These are phyloP conservation scores for Nicotiana noctiflora DNA, from an alignment of 257 asterid genomes.

Conservation along the genomic window DNA sequence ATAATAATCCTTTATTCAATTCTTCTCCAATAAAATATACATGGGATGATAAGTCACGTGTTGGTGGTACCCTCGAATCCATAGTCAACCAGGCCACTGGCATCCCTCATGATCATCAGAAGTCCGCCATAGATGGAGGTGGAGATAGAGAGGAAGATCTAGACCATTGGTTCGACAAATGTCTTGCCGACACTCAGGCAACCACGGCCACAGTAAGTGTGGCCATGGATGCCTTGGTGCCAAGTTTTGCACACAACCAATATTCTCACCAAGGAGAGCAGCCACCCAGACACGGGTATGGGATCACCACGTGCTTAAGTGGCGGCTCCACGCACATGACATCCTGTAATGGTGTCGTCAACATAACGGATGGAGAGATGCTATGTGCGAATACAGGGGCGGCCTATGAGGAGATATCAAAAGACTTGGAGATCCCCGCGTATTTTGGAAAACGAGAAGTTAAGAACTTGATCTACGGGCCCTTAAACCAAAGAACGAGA, in stretches of 20 bases:
- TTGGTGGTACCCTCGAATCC: constrained; percentile 73
- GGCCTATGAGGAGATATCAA: not conserved
- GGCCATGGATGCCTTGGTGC: constrained; percentile 63
- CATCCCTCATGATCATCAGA: constrained; percentile 6
- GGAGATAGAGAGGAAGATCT: constrained; percentile 17
- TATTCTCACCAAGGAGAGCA: constrained; percentile 13
- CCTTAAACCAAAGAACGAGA: not conserved
- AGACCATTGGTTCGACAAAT: constrained; percentile 42
- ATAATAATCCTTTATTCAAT: constrained; percentile 29
- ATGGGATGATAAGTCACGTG: not conserved
- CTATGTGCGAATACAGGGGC: constrained; percentile 1
- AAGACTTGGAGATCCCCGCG: not conserved
- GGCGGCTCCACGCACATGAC: constrained; percentile 40
- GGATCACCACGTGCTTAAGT: not conserved
- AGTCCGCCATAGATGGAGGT: constrained; percentile 12
- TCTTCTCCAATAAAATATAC: not conserved
- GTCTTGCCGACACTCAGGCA: constrained; percentile 9
- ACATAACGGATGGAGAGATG: not conserved
- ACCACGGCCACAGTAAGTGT: not conserved
- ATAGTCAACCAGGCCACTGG: constrained; percentile 73
- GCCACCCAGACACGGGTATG: constrained; percentile 16
- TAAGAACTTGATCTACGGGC: not conserved
- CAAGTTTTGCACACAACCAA: not conserved
- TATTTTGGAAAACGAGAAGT: not conserved
- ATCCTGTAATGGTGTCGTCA: constrained; percentile 41